phyloP scores from a whole-genome alignment of 2,329 filamentous ascomycete genomes.

The Fusarium devonianum region DNA sequence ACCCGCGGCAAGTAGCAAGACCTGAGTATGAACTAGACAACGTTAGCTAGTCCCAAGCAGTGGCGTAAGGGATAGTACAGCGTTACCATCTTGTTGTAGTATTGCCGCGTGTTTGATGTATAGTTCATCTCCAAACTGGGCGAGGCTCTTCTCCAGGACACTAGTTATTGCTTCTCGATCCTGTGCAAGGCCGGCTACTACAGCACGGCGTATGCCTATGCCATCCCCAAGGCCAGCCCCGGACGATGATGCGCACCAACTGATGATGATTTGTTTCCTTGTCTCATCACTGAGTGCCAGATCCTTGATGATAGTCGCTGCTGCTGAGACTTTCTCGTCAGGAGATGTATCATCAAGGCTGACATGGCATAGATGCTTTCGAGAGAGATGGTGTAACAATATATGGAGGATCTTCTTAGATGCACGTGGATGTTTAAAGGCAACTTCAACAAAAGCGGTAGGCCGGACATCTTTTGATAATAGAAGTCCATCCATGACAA shows the following conservation, averaged over 20 bases:
- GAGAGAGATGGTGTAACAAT: conserved; percentile 53
- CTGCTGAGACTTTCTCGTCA: conserved; percentile 59
- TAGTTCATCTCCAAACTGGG: conserved; percentile 82
- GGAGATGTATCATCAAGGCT: conserved; percentile 43
- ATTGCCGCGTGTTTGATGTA: conserved; percentile 86
- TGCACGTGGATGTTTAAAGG: conserved; percentile 39
- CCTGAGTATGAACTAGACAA: conserved; percentile 77
- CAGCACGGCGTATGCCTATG: conserved; percentile 71
- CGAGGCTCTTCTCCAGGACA: conserved; percentile 72
- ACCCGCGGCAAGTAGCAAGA: conserved; percentile 78
- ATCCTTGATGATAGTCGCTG: conserved; percentile 62
- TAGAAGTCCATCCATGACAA: conserved; percentile 48
- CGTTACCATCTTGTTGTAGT: conserved; percentile 86
- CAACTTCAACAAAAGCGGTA: conserved; percentile 42
- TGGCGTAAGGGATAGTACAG: accelerated
- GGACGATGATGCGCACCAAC: conserved; percentile 70
- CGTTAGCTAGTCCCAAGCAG: conserved; percentile 30
- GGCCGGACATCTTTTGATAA: conserved; percentile 39
- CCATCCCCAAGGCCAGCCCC: conserved; percentile 71
- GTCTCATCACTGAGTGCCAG: conserved; percentile 57
- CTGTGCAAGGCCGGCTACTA: conserved; percentile 64
- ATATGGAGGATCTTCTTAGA: conserved; percentile 39
- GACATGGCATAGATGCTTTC: conserved; percentile 51
- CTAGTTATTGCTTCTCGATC: conserved; percentile 59
- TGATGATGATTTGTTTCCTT: conserved; percentile 62